Percentiles rank a stretch among this genome's conserved stretches.
Evolutionary conservation across 2,329 filamentous ascomycete genomes (phyloP).

Genomic region (Ascochyta lentis): DNA sequence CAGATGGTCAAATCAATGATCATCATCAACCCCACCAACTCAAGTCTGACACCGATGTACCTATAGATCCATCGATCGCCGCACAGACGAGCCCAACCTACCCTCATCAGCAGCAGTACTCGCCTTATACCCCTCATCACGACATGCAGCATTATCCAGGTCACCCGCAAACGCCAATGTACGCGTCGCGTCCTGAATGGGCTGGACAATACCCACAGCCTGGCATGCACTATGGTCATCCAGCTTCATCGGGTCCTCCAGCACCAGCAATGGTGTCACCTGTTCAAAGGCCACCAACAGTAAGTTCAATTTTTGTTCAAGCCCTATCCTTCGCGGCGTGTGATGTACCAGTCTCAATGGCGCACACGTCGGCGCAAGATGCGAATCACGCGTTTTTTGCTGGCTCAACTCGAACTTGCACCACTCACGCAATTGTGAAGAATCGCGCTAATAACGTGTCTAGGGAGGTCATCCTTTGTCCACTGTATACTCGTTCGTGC

Average conservation of each 20-base stretch:
- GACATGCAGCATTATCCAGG: slow-evolving; percentile 82
- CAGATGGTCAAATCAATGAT: slow-evolving; percentile 76
- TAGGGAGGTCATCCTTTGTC: slow-evolving; percentile 61
- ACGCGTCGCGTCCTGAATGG: slow-evolving; percentile 75
- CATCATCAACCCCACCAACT: slow-evolving; percentile 70
- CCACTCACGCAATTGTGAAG: background rate
- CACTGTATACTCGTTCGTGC: slow-evolving; percentile 98
- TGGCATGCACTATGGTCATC: slow-evolving; percentile 57
- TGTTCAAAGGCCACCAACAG: slow-evolving; percentile 67
- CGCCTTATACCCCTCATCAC: slow-evolving; percentile 83
- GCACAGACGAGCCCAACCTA: slow-evolving; percentile 92
- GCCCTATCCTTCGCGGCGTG: background rate
- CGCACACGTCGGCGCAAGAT: background rate
- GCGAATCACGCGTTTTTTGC: background rate
- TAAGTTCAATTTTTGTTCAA: slow-evolving; percentile 52
- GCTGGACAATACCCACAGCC: slow-evolving; percentile 61
- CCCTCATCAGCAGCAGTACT: slow-evolving; percentile 79
- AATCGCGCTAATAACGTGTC: slow-evolving; percentile 17
- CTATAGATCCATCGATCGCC: slow-evolving; percentile 99
- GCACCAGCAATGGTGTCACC: slow-evolving; percentile 65
- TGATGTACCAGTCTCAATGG: background rate
- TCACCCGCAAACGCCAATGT: slow-evolving; percentile 66
- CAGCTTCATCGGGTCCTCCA: slow-evolving; percentile 64
- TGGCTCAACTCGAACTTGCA: background rate
- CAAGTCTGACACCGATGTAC: slow-evolving; percentile 95